Base-by-base conservation (phyloP, 352 stramenopile genomes). In the Phytophthora crassamura region DNA sequence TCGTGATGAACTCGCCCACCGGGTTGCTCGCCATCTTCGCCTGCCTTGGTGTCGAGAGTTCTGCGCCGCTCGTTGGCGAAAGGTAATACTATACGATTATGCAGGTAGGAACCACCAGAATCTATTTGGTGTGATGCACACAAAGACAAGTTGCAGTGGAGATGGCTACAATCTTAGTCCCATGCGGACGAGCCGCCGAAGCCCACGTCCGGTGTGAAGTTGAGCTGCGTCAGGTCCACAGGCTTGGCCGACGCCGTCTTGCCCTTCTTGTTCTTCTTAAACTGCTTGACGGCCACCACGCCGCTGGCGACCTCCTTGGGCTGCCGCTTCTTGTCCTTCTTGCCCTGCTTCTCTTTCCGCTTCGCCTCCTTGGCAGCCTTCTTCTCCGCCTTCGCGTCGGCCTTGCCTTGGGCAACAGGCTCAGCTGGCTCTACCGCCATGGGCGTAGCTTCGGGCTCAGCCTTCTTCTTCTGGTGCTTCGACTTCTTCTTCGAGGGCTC, bases 221-320 rank as follows among this genome's bases (percentile, higher is more conserved):
- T 77, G 39, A 89, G 67, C 57, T 83, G 73, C 15, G 77, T 74
- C 14, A 93, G 59, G 48, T 93, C 80, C 12, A 94, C 67, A 1
- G 48, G 40, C 36, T 68, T 76, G 22, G 38, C 48, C 16, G 70
- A 51, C 5, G 39, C 38, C 4, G 33, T 65, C 47, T 82, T 87
- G 45, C 22, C 34, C 56, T 82, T 79, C 52, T 81, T 88, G 7
- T 68, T 11, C 54, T 90, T 94, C 57, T 90, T 94, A 50, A 93
- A 84, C 49, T 93, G 77, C 67, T 93, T 92, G 14, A 92, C 74
- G 28, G 82, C 80, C 42, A 94, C 59, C 15, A 93, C 86, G 15
- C 86, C 86, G 51, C 86, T 94, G 4, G 80, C 84, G 25, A 84
- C 73, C 38, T 89, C 82, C 81, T 87, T 91, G 16, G 80, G 65